A percentile compares a stretch with the other conserved stretches of the same genome.
Conservation (phyloP, 2,329 filamentous ascomycete species). For the Pseudomassariella vexata region DNA sequence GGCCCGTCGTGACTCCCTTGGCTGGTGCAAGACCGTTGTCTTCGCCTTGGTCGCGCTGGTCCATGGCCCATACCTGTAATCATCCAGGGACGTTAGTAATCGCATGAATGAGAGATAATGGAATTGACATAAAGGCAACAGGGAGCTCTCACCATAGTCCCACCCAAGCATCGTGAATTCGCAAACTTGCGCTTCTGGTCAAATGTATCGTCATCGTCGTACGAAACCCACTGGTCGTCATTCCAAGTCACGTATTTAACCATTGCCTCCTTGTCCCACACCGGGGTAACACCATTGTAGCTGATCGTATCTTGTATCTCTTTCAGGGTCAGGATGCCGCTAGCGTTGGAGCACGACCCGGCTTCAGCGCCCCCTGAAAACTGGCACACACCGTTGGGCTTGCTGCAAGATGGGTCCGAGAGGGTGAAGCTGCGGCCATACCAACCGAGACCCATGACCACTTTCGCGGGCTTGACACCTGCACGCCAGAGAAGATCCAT, state of each 20-base stretch:
- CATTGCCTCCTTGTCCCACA: conserved; percentile 9
- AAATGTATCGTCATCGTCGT: conserved; percentile 15
- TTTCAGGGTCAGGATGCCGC: conserved; percentile 2
- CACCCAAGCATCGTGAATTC: conserved; percentile 16
- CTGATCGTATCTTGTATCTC: conserved; percentile 5
- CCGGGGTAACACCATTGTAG: conserved; percentile 1
- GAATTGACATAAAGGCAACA: no score
- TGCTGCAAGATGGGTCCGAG: conserved; percentile 8
- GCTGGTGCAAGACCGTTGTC: conserved; percentile 5
- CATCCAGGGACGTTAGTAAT: no score
- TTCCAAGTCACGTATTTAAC: conserved; percentile 4
- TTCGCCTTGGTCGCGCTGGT: conserved; percentile 11
- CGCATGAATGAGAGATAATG: no score
- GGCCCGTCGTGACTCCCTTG: not conserved
- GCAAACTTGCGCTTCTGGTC: conserved; percentile 16
- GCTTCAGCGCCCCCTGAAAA: conserved; percentile 9
- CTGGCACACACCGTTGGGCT: conserved; percentile 9
- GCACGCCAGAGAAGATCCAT: conserved; percentile 19
- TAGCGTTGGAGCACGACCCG: conserved; percentile 7
- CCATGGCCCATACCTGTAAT: conserved; percentile 9
- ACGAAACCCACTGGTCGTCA: conserved; percentile 4
- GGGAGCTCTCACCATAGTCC: conserved; percentile 5
- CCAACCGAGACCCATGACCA: conserved; percentile 22
- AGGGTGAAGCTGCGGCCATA: conserved; percentile 19
- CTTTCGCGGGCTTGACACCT: conserved; percentile 18